Evolutionary conservation across 2,329 filamentous ascomycete genomes (phyloP).

Genomic region (Hirsutella minnesotensis): DNA sequence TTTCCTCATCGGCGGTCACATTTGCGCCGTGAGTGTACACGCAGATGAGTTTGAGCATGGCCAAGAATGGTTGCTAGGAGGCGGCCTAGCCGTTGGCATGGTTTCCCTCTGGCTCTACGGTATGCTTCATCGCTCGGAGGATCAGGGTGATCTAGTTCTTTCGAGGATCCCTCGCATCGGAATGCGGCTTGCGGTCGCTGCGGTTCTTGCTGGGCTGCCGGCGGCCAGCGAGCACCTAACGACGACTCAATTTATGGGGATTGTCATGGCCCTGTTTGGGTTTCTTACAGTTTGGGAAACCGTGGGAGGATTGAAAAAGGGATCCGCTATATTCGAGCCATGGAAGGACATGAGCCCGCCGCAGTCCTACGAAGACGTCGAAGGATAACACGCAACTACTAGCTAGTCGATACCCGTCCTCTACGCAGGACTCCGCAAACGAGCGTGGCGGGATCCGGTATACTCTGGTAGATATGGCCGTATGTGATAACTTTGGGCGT

Average conservation of each 20-base stretch:
- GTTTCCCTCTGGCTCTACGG: slow-evolving; percentile 30
- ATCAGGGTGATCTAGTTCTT: slow-evolving; percentile 21
- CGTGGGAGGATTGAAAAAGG: slow-evolving; percentile 19
- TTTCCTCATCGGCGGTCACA: slow-evolving; percentile 34
- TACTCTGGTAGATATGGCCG: too few species aligned
- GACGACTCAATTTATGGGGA: slow-evolving; percentile 23
- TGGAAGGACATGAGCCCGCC: slow-evolving; percentile 12
- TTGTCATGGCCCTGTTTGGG: slow-evolving; percentile 30
- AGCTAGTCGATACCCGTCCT: too few species aligned
- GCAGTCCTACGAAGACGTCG: too few species aligned
- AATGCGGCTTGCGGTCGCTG: slow-evolving; percentile 19
- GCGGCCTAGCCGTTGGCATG: slow-evolving; percentile 31
- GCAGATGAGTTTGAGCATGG: slow-evolving; percentile 26
- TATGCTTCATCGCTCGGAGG: slow-evolving; percentile 26
- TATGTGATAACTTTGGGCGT: too few species aligned
- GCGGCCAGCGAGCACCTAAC: slow-evolving; percentile 19
- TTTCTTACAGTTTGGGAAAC: slow-evolving; percentile 33
- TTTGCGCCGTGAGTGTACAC: slow-evolving; percentile 27
- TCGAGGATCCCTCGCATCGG: slow-evolving; percentile 21
- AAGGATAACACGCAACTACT: too few species aligned
- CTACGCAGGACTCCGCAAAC: too few species aligned
- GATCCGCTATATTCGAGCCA: slow-evolving; percentile 19
- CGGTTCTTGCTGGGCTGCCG: slow-evolving; percentile 23
- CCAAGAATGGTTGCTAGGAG: slow-evolving; percentile 35
- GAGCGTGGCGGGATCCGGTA: too few species aligned